phyloP scores from a whole-genome alignment of 176 grass and related monocot species.

The Chrysopogon serrulatus region DNA sequence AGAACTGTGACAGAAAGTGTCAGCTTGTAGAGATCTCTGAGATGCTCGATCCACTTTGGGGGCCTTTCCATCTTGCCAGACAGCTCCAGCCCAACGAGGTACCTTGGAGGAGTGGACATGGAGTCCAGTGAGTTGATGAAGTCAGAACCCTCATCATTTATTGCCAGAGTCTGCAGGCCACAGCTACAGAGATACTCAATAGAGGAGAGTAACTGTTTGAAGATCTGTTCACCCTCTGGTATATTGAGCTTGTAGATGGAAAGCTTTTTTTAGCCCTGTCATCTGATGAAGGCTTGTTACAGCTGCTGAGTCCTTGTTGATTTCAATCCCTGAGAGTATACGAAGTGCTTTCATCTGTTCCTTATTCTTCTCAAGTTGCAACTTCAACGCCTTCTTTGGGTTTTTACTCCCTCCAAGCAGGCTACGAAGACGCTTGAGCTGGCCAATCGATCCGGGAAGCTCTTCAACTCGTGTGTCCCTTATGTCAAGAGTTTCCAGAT shows the following conservation, averaged over 20 bases:
- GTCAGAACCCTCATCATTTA: neutral
- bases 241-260: constrained; percentile 7
- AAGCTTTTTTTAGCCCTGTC: neutral
- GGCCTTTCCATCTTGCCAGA: neutral
- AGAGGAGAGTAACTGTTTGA: neutral
- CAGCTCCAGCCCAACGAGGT: neutral
- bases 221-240: neutral
- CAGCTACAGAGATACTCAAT: constrained; percentile 19
- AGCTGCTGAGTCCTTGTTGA: neutral
- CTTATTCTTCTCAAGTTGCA: neutral
- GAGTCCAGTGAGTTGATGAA: constrained; percentile 4
- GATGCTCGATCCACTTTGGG: neutral
- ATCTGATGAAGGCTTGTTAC: constrained; percentile 6
- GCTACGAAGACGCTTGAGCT: neutral
- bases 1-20: constrained; percentile 18
- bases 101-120: neutral
- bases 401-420: constrained; percentile 21
- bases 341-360: neutral
- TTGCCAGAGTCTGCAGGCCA: neutral
- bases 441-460: neutral
- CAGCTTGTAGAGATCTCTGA: no score
- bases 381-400: neutral
- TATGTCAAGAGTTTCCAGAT: constrained; percentile 2
- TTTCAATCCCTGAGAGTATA: constrained; percentile 10
- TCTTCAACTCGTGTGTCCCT: neutral